phyloP scores from a whole-genome alignment of 2,329 filamentous ascomycete genomes.

The Neopestalotiopsis sp. region DNA sequence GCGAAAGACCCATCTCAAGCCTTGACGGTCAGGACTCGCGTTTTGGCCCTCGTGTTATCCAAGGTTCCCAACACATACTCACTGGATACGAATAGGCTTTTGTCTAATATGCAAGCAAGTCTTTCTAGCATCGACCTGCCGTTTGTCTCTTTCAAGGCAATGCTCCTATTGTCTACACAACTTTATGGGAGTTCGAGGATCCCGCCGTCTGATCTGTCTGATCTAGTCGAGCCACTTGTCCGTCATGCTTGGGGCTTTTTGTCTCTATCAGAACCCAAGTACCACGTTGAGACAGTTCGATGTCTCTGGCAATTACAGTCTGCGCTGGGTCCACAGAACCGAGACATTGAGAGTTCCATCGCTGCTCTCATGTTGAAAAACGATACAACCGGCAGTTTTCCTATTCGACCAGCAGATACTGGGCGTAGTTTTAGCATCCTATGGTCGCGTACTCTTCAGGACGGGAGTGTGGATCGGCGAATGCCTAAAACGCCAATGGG shows the following conservation, averaged over 20 bases:
- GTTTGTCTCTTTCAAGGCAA: conserved; percentile 64
- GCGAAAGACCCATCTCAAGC: conserved; percentile 48
- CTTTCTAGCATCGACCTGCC: conserved; percentile 47
- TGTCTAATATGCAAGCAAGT: conserved; percentile 57
- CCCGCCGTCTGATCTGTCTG: conserved; percentile 57
- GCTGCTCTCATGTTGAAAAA: conserved; percentile 69
- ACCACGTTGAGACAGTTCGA: conserved; percentile 90
- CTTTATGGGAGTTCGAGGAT: conserved; percentile 62
- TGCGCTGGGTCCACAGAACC: conserved; percentile 68
- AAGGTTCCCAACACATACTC: conserved; percentile 53
- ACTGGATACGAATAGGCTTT: conserved; percentile 53
- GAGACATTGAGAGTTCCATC: conserved; percentile 82
- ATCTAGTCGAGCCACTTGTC: conserved; percentile 72
- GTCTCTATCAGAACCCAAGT: conserved; percentile 84
- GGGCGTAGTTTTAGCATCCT: conserved; percentile 75
- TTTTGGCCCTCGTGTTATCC: conserved; percentile 63
- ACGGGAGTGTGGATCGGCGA: conserved; percentile 52
- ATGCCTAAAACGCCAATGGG: conserved; percentile 43
- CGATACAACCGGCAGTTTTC: conserved; percentile 53
- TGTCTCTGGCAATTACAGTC: conserved; percentile 86
- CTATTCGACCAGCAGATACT: conserved; percentile 59
- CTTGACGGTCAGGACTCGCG: conserved; percentile 62
- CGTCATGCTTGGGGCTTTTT: conserved; percentile 79
- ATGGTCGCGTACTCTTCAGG: conserved; percentile 81
- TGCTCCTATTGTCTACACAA: conserved; percentile 62